Conservation (phyloP, 345 rosid species). For the Euphorbia lathyris region DNA sequence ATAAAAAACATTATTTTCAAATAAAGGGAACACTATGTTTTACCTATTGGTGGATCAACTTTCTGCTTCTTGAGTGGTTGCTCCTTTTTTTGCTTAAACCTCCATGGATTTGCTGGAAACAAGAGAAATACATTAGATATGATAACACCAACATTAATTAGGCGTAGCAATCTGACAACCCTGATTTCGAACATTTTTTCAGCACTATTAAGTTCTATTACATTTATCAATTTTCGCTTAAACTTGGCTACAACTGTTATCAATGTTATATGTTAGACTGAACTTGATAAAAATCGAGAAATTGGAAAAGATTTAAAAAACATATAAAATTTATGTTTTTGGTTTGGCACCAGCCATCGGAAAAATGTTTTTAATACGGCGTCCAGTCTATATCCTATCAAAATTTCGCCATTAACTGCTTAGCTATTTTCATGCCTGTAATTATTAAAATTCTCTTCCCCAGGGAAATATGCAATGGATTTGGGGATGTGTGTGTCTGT, state of each 20-base stretch:
- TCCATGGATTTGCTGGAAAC: constrained; percentile 74
- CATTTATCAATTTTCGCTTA: neutral
- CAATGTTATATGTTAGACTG: neutral
- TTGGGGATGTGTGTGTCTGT: neutral
- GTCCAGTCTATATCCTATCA: neutral
- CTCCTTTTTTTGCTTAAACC: constrained; percentile 71
- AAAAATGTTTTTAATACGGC: neutral
- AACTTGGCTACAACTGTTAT: too few relatives aligned
- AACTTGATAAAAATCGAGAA: neutral
- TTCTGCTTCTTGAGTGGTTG: constrained; percentile 73
- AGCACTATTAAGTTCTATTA: neutral
- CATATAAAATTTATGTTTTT: neutral
- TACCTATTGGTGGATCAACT: constrained; percentile 80
- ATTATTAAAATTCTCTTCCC: neutral
- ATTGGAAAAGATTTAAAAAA: neutral
- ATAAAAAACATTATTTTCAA: constrained; percentile 4
- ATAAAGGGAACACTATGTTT: constrained; percentile 1
- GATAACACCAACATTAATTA: constrained; percentile 4
- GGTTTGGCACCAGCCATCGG: neutral
- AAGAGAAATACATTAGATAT: constrained; percentile 19
- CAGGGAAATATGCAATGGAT: neutral
- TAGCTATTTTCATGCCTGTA: neutral
- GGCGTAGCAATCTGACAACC: neutral
- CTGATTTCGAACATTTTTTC: neutral
- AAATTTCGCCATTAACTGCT: neutral